phyloP scores from a whole-genome alignment of 2,329 filamentous ascomycete genomes.

The Harringtonia lauricola region DNA sequence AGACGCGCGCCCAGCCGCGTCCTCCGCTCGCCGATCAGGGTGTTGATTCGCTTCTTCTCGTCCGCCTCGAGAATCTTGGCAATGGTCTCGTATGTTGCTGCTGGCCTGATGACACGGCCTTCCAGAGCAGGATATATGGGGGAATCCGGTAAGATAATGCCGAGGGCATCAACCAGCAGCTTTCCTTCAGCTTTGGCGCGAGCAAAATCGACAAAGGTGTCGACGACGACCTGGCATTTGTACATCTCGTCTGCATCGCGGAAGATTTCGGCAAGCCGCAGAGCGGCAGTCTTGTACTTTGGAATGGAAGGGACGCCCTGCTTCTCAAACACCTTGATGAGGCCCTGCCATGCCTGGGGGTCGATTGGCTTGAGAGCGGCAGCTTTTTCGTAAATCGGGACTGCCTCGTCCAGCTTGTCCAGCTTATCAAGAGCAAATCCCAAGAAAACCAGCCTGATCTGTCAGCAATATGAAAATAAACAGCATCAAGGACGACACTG shows the following conservation, averaged over 20 bases:
- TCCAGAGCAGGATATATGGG: constrained; percentile 74
- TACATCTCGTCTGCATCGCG: constrained; percentile 52
- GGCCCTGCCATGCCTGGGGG: constrained; percentile 80
- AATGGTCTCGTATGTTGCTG: constrained; percentile 69
- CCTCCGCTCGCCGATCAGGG: constrained; percentile 76
- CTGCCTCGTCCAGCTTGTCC: constrained; percentile 59
- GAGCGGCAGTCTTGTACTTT: constrained; percentile 62
- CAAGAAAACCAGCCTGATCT: constrained; percentile 57
- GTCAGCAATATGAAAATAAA: neutral
- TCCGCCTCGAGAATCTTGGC: constrained; percentile 75
- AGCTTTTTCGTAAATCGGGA: constrained; percentile 64
- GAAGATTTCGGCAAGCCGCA: constrained; percentile 66
- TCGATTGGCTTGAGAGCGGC: constrained; percentile 62
- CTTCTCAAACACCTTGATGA: constrained; percentile 76
- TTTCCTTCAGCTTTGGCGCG: constrained; percentile 58
- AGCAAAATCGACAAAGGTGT: constrained; percentile 69
- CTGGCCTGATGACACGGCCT: constrained; percentile 70
- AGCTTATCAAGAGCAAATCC: constrained; percentile 77
- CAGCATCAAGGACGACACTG: constrained; percentile 19
- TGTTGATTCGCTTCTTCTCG: constrained; percentile 83
- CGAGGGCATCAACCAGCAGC: constrained; percentile 68
- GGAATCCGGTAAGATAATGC: constrained; percentile 67
- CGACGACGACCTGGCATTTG: constrained; percentile 56
- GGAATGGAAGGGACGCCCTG: constrained; percentile 58
- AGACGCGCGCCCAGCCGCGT: constrained; percentile 79